Conservation (phyloP, 2,329 filamentous ascomycete species). For the Cryphonectria parasitica region DNA sequence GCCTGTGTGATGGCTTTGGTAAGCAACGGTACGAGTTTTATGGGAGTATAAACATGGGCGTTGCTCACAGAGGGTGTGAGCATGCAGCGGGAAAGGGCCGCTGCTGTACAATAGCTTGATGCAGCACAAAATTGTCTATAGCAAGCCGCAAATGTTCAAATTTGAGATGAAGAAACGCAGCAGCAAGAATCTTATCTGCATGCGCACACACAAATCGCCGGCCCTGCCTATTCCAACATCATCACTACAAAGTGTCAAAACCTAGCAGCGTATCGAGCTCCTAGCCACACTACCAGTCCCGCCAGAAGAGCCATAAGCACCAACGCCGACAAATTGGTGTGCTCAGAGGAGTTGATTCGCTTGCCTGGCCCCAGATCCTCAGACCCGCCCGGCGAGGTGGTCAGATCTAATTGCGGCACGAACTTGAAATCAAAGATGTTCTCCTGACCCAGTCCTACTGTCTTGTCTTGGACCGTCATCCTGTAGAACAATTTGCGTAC, state of each 20-base stretch:
- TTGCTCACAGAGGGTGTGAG: neutral
- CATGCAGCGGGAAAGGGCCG: neutral
- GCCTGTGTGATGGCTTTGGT: constrained; percentile 2
- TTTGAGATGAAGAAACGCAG: neutral
- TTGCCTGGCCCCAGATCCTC: constrained; percentile 6
- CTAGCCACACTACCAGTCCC: constrained; percentile 36
- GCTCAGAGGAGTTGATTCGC: constrained; percentile 44
- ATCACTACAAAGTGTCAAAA: neutral
- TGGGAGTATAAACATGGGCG: neutral
- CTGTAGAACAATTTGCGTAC: constrained; percentile 45
- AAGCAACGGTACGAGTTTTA: neutral
- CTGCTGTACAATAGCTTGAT: constrained; percentile 8
- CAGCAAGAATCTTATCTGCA: neutral
- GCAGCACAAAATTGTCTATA: constrained; percentile 15
- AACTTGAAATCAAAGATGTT: constrained; percentile 74
- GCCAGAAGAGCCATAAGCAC: constrained; percentile 42
- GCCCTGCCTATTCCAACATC: neutral
- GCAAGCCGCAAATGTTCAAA: neutral
- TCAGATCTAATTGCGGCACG: constrained; percentile 52
- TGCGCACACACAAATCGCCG: neutral
- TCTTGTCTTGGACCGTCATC: constrained; percentile 64
- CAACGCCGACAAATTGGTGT: constrained; percentile 51
- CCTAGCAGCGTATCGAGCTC: constrained; percentile 26
- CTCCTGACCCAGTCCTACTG: constrained; percentile 60
- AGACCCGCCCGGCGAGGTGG: constrained; percentile 36